phyloP scores from a whole-genome alignment of 2,329 filamentous ascomycete genomes.

The Atkinsonella hypoxylon region DNA sequence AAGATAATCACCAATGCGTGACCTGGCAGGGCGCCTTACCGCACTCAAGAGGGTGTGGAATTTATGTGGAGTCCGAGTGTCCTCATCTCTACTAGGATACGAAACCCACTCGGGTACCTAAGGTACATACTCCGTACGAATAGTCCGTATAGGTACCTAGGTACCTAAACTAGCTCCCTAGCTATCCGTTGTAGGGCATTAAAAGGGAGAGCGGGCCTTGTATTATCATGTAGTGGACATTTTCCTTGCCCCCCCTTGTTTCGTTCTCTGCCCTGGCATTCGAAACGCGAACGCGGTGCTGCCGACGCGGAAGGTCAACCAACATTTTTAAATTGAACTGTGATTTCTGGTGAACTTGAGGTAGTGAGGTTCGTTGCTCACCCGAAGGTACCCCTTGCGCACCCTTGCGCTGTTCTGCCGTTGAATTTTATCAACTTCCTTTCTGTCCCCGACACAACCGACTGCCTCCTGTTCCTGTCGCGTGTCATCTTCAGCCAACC shows the following conservation, averaged over 20 bases:
- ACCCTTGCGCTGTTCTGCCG: neutral
- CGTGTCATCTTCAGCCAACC: no score
- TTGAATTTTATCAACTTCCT: neutral
- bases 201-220: no score
- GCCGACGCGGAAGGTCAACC: conserved; percentile 1
- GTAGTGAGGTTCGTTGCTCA: neutral
- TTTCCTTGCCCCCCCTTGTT: neutral
- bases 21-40: no score
- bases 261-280: conserved; percentile 3
- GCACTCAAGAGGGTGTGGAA: no score
- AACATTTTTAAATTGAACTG: conserved; percentile 8
- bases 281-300: conserved; percentile 21
- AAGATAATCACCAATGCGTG: no score
- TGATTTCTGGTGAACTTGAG: neutral
- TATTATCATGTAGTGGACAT: neutral
- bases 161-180: neutral
- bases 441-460: neutral
- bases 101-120: no score
- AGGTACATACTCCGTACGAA: no score
- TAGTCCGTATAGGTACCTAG: neutral
- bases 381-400: neutral
- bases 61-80: no score
- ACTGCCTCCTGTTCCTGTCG: no score
- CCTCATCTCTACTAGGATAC: no score
- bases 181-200: neutral